Conservation (phyloP, 139 green algal genomes). For the Chlamydomonas schloesseri region DNA sequence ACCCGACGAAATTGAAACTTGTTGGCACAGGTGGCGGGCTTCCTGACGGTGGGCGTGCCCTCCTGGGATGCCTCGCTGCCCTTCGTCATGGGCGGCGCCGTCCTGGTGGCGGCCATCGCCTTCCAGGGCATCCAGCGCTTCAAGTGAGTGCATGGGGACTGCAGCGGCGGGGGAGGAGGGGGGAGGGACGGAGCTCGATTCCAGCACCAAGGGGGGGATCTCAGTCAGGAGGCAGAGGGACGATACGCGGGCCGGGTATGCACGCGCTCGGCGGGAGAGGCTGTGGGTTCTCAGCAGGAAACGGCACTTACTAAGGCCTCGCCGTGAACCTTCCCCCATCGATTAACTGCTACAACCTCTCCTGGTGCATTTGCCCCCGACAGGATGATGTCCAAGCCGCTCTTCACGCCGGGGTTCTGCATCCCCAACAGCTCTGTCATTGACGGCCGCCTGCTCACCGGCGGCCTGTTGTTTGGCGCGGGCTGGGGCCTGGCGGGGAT, state of each 20-base stretch:
- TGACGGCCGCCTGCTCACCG: constrained; percentile 73
- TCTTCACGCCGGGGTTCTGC: constrained; percentile 36
- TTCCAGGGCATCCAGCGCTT: constrained; percentile 45
- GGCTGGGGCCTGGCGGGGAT: constrained; percentile 85
- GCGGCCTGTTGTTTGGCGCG: constrained; percentile 80
- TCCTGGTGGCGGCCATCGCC: constrained; percentile 69
- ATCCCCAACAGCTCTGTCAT: constrained; percentile 68
- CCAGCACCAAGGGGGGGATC: too few relatives aligned
- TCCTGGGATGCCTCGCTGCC: constrained; percentile 75
- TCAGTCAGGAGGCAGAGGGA: too few relatives aligned
- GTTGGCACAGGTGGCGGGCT: constrained; percentile 50
- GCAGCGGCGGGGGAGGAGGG: neutral
- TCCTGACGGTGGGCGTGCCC: constrained; percentile 49
- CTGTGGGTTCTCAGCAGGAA: too few relatives aligned
- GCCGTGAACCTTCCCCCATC: too few relatives aligned
- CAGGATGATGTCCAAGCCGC: constrained; percentile 15
- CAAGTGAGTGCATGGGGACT: neutral
- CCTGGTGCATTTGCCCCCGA: neutral
- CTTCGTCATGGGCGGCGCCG: constrained; percentile 85
- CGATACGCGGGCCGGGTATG: too few relatives aligned
- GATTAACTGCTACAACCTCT: too few relatives aligned
- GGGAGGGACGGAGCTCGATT: neutral
- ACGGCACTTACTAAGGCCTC: too few relatives aligned
- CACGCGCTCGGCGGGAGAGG: too few relatives aligned
- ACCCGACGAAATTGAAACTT: too few relatives aligned